These are phyloP conservation scores for Triadica sebifera DNA, from an alignment of 345 rosid genomes.

Conservation along the genomic window DNA sequence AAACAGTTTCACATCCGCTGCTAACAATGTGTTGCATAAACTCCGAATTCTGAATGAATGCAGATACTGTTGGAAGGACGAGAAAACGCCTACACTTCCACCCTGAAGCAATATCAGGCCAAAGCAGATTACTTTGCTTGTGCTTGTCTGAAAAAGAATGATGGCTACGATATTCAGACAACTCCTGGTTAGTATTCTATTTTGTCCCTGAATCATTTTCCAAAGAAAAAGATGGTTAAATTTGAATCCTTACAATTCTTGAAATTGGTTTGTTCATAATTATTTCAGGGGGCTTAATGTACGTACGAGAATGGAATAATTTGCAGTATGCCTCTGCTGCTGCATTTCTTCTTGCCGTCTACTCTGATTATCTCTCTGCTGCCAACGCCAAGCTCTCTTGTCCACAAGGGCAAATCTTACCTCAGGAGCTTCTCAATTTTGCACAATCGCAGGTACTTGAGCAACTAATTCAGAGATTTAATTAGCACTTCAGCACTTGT, in stretches of 20 bases:
- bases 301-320: slow-evolving; percentile 83
- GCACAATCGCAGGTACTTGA: slow-evolving; percentile 62
- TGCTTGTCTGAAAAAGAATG: slow-evolving; percentile 78
- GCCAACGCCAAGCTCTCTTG: slow-evolving; percentile 62
- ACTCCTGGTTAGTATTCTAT: slow-evolving; percentile 40
- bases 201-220: not conserved
- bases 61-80: slow-evolving; percentile 63
- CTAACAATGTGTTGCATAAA: no score
- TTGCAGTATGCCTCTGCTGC: slow-evolving; percentile 76
- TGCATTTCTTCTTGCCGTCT: slow-evolving; percentile 61
- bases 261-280: not conserved
- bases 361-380: slow-evolving; percentile 59
- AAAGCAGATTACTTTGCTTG: slow-evolving; percentile 84
- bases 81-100: slow-evolving; percentile 17
- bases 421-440: slow-evolving; percentile 57
- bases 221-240: not conserved
- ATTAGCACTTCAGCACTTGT: no score
- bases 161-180: slow-evolving; percentile 59
- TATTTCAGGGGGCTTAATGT: slow-evolving; percentile 61
- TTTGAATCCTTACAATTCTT: no score
- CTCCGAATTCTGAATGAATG: not conserved
- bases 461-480: not conserved
- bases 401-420: slow-evolving; percentile 53
- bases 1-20: no score
- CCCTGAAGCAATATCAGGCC: slow-evolving; percentile 47